A percentile compares a stretch with the other conserved stretches of the same genome.
Evolutionary conservation across 768 basidiomycete genomes (phyloP).

Genomic region (Mycena leptocephala): DNA sequence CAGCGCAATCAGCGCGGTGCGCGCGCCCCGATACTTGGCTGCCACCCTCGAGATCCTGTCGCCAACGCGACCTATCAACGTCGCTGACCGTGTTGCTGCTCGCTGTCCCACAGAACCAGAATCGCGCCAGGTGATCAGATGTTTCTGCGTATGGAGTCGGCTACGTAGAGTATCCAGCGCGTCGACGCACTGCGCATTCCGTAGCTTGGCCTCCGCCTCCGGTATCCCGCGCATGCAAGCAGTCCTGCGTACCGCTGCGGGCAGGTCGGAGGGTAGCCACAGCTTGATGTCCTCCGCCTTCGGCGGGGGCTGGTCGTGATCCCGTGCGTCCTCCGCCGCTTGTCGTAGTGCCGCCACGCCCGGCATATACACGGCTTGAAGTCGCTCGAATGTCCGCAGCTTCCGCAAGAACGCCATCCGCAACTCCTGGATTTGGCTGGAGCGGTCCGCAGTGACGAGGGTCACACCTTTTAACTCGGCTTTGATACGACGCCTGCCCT

Average conservation of each 20-base stretch:
- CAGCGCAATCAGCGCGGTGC: background rate
- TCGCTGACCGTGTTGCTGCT: no score
- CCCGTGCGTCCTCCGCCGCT: conserved; percentile 19
- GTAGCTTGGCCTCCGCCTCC: no score
- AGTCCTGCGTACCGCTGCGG: background rate
- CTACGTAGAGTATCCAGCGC: background rate
- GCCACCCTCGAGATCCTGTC: background rate
- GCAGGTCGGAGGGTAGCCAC: conserved; percentile 23
- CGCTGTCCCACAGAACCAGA: no score
- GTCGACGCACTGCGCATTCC: conserved; percentile 13
- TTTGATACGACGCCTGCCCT: background rate
- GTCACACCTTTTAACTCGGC: background rate
- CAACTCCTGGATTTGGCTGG: conserved; percentile 17
- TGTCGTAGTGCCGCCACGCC: background rate
- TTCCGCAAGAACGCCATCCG: conserved; percentile 20
- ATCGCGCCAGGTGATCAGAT: no score
- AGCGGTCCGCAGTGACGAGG: conserved; percentile 15
- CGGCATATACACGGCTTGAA: conserved; percentile 14
- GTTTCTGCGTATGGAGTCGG: conserved; percentile 19
- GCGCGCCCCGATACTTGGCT: background rate
- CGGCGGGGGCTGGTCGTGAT: no score
- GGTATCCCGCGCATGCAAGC: background rate
- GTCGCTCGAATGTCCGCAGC: background rate
- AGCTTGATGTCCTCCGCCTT: conserved; percentile 28
- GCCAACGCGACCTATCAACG: conserved; percentile 15